Conservation (phyloP, 129 eudicot species). For the Tagetes erecta region DNA sequence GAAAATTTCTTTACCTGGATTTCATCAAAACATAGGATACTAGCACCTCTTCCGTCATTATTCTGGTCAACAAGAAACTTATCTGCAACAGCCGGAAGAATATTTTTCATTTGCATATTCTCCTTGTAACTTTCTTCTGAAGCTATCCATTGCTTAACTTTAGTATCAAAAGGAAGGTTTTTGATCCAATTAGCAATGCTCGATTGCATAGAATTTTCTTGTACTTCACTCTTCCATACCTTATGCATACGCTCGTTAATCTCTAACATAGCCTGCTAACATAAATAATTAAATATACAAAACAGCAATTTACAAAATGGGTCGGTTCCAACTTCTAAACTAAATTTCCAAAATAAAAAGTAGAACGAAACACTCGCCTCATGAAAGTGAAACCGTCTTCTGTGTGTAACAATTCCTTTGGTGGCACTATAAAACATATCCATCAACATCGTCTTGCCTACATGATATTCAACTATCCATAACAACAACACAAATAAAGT, state of each 20-base stretch:
- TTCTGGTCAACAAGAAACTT: conserved; percentile 70
- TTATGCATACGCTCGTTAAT: conserved; percentile 88
- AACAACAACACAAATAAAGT: background rate
- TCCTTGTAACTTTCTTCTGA: conserved; percentile 87
- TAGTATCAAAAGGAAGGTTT: conserved; percentile 83
- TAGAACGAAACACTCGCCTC: conserved; percentile 54
- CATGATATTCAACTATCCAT: conserved; percentile 6
- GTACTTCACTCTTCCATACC: conserved; percentile 77
- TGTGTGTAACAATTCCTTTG: conserved; percentile 79
- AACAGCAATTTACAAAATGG: background rate
- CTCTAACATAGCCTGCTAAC: conserved; percentile 91
- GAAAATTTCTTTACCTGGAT: conserved; percentile 57
- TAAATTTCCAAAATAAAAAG: background rate
- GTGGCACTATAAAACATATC: conserved; percentile 92
- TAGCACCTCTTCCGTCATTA: conserved; percentile 62
- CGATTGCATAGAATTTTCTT: conserved; percentile 67
- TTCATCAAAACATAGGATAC: conserved; percentile 93
- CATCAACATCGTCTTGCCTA: conserved; percentile 98
- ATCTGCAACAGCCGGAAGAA: conserved; percentile 98
- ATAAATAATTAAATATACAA: background rate
- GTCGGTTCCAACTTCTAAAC: background rate
- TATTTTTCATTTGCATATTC: conserved; percentile 78
- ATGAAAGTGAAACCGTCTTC: conserved; percentile 94
- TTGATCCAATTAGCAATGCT: conserved; percentile 81
- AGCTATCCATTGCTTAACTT: conserved; percentile 90